Percentiles rank a stretch among this genome's conserved stretches.
Evolutionary conservation across 305 asterid species (phyloP).

Genomic region (Solanum chacoense): DNA sequence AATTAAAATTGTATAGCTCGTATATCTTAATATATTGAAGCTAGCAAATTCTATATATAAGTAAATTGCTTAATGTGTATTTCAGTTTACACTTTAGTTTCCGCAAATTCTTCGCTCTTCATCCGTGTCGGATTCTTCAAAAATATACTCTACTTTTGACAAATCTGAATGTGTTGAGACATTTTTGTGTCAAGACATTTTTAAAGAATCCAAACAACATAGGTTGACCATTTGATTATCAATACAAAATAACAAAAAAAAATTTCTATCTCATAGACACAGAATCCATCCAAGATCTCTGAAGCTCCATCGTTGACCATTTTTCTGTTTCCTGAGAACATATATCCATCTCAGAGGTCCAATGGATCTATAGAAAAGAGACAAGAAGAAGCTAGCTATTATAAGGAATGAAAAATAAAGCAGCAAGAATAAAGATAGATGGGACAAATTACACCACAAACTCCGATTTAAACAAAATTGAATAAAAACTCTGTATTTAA

Average conservation of each 20-base stretch:
- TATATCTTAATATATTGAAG: not conserved
- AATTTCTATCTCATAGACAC: not conserved
- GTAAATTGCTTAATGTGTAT: not conserved
- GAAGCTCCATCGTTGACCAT: not conserved
- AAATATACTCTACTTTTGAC: too few species aligned
- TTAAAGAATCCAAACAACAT: too few species aligned
- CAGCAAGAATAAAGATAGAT: too few species aligned
- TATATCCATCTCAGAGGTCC: not conserved
- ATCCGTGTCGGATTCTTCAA: not conserved
- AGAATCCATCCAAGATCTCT: not conserved
- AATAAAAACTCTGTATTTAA: not conserved
- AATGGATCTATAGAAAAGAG: not conserved
- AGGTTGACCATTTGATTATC: not conserved
- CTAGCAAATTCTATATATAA: not conserved
- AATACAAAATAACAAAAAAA: not conserved
- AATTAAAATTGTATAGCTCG: not conserved
- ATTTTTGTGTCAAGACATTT: too few species aligned
- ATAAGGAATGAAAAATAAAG: too few species aligned
- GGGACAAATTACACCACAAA: too few species aligned
- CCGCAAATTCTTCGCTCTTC: not conserved
- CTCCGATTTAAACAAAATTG: too few species aligned
- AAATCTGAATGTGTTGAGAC: too few species aligned
- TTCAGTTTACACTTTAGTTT: not conserved
- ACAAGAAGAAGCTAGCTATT: not conserved
- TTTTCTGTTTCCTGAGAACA: not conserved